Base-by-base conservation (phyloP, 768 basidiomycete genomes). In the Trametes elegans region DNA sequence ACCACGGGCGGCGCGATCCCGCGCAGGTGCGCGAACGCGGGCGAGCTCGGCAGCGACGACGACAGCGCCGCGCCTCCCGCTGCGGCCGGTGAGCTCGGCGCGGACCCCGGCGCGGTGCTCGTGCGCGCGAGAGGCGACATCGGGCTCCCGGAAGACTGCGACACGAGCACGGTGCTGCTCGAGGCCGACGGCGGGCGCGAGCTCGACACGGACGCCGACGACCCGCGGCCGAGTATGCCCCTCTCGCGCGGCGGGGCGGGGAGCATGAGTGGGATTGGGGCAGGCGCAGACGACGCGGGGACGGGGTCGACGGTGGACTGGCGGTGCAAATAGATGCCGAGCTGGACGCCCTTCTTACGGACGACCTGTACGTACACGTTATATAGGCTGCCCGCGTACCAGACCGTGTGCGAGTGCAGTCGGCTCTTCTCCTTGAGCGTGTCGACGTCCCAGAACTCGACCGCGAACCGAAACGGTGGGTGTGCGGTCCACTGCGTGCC, bases 321-420 rank as follows among this genome's bases (percentile, higher is more conserved):
- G 7, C 94, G 79, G 66, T 94, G 91, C 2, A 96, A 77, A 64
- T 96, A 96, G 27, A 96, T 83, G 1, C 94, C 94, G 1, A 96
- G 75, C 64, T 97, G 93, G 2, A 76, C 64, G 23, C 75, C 77
- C 68, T 95, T 95, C 80, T 90, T 91, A 60, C 85, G 81, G 45
- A 93, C 85, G 40, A 93, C 79, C 68, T 96, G 93, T 38, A 94
- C 85, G 64, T 95, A 96, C 2, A 93, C 84, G 59, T 93, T 93
- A 76, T 85, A 94, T 64, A 90, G 73, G 62, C 82, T 91, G 8
- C 94, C 94, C 2, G 88, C 93, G 66, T 93, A 90, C 83, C 90
- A 94, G 49, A 95, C 78, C 3, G 93, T 97, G 50, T 85, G 83
- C 7, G 89, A 91, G 68, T 95, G 85, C 46, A 90, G 70, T 14